Evolutionary conservation across 2,329 filamentous ascomycete species (phyloP), one percentile per base, ranked within the genome.

Genomic region (Colletotrichum trifolii): DNA sequence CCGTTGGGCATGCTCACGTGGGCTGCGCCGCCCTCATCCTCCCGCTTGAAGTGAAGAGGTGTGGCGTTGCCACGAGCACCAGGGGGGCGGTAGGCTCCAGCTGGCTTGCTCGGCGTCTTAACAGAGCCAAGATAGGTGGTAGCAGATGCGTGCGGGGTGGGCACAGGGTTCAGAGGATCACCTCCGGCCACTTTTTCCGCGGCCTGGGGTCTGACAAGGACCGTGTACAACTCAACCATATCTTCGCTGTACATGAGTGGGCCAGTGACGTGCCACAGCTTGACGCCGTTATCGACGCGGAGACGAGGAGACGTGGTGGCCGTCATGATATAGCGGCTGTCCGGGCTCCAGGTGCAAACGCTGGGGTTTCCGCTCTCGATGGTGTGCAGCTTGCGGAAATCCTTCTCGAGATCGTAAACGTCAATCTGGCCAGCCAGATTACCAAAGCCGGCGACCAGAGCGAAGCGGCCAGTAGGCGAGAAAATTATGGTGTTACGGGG

Each of bases 341-440:
- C 96, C 6, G 96, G 94, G 73, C 94, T 97, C 96, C 96, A 99
- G 75, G 96, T 90, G 82, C 96, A 99, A 68, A 97, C 91, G 75
- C 94, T 97, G 55, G 96, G 92, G 79, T 97, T 99, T 74, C 94
- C 93, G 60, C 93, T 95, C 81, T 98, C 93, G 71, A 99, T 96
- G 50, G 94, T 97, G 80, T 89, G 91, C 64, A 99, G 85, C 84
- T 98, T 98, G 74, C 87, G 85, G 80, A 94, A 96, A 78, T 97
- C 93, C 83, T 95, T 97, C 76, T 96, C 91, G 70, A 98, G 83
- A 78, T 99, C 96, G 79, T 97, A 98, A 54, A 99, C 91, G 75
- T 99, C 96, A 83, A 98, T 97, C 81, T 97, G 94, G 54, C 96
- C 96, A 70, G 95, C 94, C 80, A 99, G 83, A 81, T 99, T 99